Evolutionary conservation across 768 basidiomycete species (phyloP).

Genomic region (Calvatia gigantea): DNA sequence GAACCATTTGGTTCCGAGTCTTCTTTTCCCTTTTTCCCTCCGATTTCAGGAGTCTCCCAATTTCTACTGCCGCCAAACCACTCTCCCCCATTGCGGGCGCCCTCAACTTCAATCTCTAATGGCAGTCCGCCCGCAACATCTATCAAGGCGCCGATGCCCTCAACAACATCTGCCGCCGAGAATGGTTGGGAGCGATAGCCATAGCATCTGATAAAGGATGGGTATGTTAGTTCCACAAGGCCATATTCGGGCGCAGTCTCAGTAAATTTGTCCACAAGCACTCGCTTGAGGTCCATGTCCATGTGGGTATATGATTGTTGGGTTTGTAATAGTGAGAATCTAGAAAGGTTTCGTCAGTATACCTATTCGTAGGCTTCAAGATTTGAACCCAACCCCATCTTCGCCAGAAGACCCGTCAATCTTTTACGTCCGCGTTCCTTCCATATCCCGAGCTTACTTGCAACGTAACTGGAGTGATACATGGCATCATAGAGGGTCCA

Average conservation of each 20-base stretch:
- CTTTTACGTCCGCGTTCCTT: constrained; percentile 89
- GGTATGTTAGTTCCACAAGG: constrained; percentile 88
- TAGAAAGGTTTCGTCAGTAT: constrained; percentile 24
- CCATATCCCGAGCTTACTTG: constrained; percentile 94
- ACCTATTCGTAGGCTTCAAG: not conserved
- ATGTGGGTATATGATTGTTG: constrained; percentile 94
- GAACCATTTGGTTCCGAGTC: constrained; percentile 19
- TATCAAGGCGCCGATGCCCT: constrained; percentile 80
- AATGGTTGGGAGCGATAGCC: constrained; percentile 87
- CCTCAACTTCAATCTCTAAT: constrained; percentile 88
- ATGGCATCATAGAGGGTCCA: constrained; percentile 99
- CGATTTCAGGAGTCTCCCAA: constrained; percentile 60
- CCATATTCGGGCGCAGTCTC: constrained; percentile 94
- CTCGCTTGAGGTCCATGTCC: constrained; percentile 90
- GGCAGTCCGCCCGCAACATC: constrained; percentile 90
- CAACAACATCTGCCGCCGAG: constrained; percentile 91
- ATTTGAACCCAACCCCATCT: constrained; percentile 81
- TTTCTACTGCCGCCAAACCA: constrained; percentile 87
- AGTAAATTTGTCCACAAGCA: constrained; percentile 77
- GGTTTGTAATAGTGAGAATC: constrained; percentile 91
- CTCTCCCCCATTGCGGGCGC: constrained; percentile 86
- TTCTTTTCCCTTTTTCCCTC: constrained; percentile 30
- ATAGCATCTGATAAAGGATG: constrained; percentile 89
- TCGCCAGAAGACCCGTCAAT: constrained; percentile 88
- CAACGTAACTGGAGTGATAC: constrained; percentile 96